These are phyloP conservation scores for Tetradesmus obliquus DNA, from an alignment of 139 green algal species.

Conservation along the genomic window DNA sequence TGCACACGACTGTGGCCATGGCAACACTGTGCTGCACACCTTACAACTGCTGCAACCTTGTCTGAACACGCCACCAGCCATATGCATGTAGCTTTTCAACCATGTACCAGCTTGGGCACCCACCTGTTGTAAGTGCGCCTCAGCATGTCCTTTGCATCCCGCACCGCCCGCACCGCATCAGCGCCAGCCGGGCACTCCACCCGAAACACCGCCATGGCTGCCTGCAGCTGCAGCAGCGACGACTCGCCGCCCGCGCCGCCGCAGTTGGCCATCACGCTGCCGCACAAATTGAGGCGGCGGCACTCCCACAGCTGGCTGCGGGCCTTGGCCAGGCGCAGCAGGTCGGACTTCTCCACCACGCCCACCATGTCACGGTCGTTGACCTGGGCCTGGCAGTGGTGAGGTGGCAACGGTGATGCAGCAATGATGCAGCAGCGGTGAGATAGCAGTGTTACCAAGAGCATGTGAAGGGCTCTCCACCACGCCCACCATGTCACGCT, in stretches of 20 bases:
- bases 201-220: constrained; percentile 6
- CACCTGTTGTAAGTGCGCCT: not conserved
- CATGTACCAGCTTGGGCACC: no score
- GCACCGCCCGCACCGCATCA: not conserved
- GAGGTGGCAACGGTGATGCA: not conserved
- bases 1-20: not conserved
- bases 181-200: not conserved
- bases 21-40: no score
- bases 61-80: no score
- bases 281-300: not conserved
- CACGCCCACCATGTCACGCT: constrained; percentile 8
- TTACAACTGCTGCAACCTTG: no score
- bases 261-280: not conserved
- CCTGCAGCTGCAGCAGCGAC: not conserved
- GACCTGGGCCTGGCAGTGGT: not conserved
- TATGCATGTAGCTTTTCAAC: no score
- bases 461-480: not conserved
- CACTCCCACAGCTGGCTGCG: constrained; percentile 18
- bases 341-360: constrained; percentile 28
- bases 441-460: not conserved
- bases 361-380: constrained; percentile 1
- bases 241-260: no score
- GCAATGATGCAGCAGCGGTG: not conserved
- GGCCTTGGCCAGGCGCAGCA: constrained; percentile 14
- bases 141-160: not conserved